phyloP scores from a whole-genome alignment of 768 basidiomycete genomes.

The Leccinellum albellum region DNA sequence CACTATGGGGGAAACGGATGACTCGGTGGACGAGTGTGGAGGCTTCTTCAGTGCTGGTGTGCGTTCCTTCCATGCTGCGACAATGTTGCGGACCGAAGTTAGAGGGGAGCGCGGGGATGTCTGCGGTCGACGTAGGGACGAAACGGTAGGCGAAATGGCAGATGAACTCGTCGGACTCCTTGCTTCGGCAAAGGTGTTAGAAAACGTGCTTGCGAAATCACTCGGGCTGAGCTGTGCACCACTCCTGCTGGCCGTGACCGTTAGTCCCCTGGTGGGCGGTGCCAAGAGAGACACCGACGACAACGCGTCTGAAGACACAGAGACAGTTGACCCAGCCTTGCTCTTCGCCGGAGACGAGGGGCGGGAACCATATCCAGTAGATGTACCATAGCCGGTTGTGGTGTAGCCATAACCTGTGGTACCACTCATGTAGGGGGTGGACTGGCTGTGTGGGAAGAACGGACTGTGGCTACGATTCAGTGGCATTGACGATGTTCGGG shows the following conservation, averaged over 20 bases:
- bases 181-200: conserved; percentile 40
- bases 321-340: conserved; percentile 31
- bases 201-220: conserved; percentile 36
- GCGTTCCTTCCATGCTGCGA: conserved; percentile 77
- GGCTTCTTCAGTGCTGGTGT: conserved; percentile 43
- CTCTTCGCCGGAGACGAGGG: conserved; percentile 49
- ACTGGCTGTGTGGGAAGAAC: conserved; percentile 32
- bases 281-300: conserved; percentile 46
- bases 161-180: conserved; percentile 22
- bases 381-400: conserved; percentile 30
- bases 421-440: conserved; percentile 38
- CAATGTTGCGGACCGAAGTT: conserved; percentile 72
- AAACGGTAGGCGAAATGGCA: conserved; percentile 39
- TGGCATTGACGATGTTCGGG: conserved; percentile 53
- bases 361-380: conserved; percentile 37
- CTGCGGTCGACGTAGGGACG: conserved; percentile 60
- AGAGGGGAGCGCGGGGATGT: conserved; percentile 68
- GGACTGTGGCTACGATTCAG: conserved; percentile 32
- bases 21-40: conserved; percentile 35
- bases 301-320: conserved; percentile 25
- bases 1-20: conserved; percentile 36
- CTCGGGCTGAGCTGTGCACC: conserved; percentile 36
- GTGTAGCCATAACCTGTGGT: conserved; percentile 36
- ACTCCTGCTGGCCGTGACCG: conserved; percentile 15
- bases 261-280: conserved; percentile 39